Evolutionary conservation across 495 filamentous ascomycete species (phyloP), one percentile per base, ranked within the genome.

Genomic region (Podospora didyma): DNA sequence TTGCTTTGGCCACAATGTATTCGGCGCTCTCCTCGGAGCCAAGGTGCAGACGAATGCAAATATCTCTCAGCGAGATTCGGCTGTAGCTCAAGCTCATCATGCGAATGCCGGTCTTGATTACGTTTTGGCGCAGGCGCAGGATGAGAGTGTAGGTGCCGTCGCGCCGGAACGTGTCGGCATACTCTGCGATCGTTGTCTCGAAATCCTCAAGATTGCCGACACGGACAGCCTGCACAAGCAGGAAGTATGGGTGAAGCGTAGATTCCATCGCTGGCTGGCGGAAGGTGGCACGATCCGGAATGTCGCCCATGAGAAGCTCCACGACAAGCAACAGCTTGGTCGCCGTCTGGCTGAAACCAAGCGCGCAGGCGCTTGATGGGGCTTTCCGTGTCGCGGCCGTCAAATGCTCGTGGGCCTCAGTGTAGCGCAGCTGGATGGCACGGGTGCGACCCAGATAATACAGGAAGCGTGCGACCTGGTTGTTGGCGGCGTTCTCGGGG

Each of bases 11-110:
- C 28, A 97, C 95, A 70, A 98, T 97, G 72, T 98, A 98, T 74
- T 98, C 94, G 19, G 94, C 94, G 49, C 87, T 93, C 77, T 98
- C 92, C 69, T 98, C 94, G 60, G 86, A 91, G 53, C 90, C 88
- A n/a, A 98, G 75, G 42, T 90, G 87, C 51, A 98, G 79, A 46
- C 94, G 88, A 57, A 97, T 89, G 77, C 95, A 97, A 59, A 98
- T 98, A 67, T 98, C 94, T 51, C 94, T 85, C 46, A 98, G 81
- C n/a, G 92, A 96, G 68, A 98, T 98, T 55, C 92, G 87, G 50
- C 92, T 96, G 75, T 98, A 98, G 51, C 91, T 94, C 66, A 98
- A 78, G 26, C 92, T 96, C 86, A 98, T 96, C 90, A 96, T 97
- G 59, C 94, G 90, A 62, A 98, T 94, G 62, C 94, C 94, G 34